phyloP scores from a whole-genome alignment of 106 monocot genomes.

The Phalaenopsis equestris region DNA sequence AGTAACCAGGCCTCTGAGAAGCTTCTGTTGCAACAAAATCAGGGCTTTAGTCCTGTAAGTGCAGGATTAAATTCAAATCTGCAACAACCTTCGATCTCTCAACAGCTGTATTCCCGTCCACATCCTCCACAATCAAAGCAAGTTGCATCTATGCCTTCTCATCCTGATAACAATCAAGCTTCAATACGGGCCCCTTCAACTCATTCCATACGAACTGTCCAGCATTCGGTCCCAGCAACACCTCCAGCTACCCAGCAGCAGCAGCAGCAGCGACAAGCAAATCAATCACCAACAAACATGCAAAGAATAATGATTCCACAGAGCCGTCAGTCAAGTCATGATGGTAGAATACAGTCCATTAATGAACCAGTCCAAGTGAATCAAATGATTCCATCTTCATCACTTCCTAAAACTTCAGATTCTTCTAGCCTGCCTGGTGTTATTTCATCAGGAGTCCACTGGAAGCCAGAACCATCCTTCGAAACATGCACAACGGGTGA shows the following conservation, averaged over 20 bases:
- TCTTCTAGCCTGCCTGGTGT: conserved; percentile 22
- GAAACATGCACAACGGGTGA: conserved; percentile 21
- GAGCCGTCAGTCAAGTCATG: conserved; percentile 37
- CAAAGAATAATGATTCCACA: conserved; percentile 51
- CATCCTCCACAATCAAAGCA: conserved; percentile 34
- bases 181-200: conserved; percentile 24
- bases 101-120: conserved; percentile 37
- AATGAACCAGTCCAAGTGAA: conserved; percentile 24
- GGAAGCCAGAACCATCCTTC: conserved; percentile 49
- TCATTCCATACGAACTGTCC: conserved; percentile 22
- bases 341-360: conserved; percentile 26
- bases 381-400: conserved; percentile 24
- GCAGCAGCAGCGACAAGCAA: conserved; percentile 13
- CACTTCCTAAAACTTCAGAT: conserved; percentile 28
- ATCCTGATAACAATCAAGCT: conserved; percentile 40
- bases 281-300: conserved; percentile 37
- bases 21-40: conserved; percentile 34
- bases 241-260: conserved; percentile 33
- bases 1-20: conserved; percentile 56
- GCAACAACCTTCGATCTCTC: conserved; percentile 31
- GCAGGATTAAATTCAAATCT: conserved; percentile 23
- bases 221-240: conserved; percentile 35
- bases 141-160: conserved; percentile 25
- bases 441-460: conserved; percentile 29
- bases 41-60: conserved; percentile 34